phyloP scores from a whole-genome alignment of 805 yeast species.

The Barnettozyma sp. region DNA sequence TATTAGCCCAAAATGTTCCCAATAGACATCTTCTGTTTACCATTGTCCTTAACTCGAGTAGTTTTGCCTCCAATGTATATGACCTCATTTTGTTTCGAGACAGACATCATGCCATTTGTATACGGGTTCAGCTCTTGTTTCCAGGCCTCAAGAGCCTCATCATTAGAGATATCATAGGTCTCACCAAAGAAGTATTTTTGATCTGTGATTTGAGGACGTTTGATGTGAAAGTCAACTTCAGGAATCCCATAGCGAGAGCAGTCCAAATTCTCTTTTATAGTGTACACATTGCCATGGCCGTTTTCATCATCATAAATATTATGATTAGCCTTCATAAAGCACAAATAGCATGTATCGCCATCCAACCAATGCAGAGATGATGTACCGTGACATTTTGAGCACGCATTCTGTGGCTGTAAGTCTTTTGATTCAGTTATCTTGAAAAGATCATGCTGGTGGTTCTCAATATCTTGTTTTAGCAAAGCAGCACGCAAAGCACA shows the following conservation, averaged over 20 bases:
- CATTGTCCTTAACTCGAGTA: slow-evolving; percentile 11
- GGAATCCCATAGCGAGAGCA: not conserved
- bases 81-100: not conserved
- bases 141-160: slow-evolving; percentile 1
- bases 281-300: not conserved
- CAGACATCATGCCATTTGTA: slow-evolving; percentile 1
- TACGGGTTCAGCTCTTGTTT: not conserved
- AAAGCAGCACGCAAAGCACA: slow-evolving; percentile 12
- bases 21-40: slow-evolving; percentile 18
- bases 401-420: not conserved
- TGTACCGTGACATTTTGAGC: slow-evolving; percentile 5
- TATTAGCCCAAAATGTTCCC: slow-evolving; percentile 18
- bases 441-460: too few species aligned
- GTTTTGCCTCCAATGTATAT: not conserved
- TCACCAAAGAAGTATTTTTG: slow-evolving; percentile 4
- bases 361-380: slow-evolving; percentile 19
- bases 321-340: slow-evolving; percentile 3
- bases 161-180: slow-evolving; percentile 7
- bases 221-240: slow-evolving; percentile 2
- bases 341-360: slow-evolving; percentile 12
- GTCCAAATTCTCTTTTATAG: slow-evolving; percentile 1
- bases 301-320: slow-evolving; percentile 4
- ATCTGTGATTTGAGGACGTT: not conserved
- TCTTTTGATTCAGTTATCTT: too few species aligned
- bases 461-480: slow-evolving; percentile 34